A percentile compares a stretch with the other conserved stretches of the same genome.
These are phyloP conservation scores for Camillea tinctor DNA, from an alignment of 2,329 filamentous ascomycete species.

Conservation along the genomic window DNA sequence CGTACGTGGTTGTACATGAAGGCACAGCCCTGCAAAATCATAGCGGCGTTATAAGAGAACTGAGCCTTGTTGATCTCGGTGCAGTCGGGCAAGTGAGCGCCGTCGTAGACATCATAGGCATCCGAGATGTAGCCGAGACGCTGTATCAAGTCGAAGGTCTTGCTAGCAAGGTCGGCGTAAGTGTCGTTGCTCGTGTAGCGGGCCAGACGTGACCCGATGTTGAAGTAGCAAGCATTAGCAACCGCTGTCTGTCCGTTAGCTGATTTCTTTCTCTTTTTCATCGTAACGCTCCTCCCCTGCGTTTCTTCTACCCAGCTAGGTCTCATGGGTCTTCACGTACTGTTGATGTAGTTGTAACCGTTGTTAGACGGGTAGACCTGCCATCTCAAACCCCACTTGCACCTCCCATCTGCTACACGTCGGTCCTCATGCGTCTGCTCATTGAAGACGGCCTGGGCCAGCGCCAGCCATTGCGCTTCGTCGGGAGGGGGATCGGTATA, in stretches of 20 bases:
- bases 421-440: constrained; percentile 59
- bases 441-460: constrained; percentile 70
- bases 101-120: constrained; percentile 64
- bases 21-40: constrained; percentile 61
- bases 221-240: constrained; percentile 63
- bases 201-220: constrained; percentile 66
- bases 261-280: neutral
- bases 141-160: constrained; percentile 61
- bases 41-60: constrained; percentile 66
- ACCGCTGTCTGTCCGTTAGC: constrained; percentile 41
- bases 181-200: constrained; percentile 67
- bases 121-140: constrained; percentile 57
- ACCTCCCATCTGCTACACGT: constrained; percentile 55
- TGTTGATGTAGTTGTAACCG: constrained; percentile 76
- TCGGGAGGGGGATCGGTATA: constrained; percentile 58
- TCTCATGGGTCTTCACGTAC: constrained; percentile 33
- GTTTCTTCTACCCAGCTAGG: neutral
- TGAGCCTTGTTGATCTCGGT: constrained; percentile 59
- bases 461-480: constrained; percentile 59
- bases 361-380: constrained; percentile 73
- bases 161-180: constrained; percentile 61
- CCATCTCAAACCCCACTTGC: constrained; percentile 71
- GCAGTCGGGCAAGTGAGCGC: constrained; percentile 60
- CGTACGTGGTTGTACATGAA: constrained; percentile 66
- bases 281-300: neutral